Evolutionary conservation across 2,329 filamentous ascomycete genomes (phyloP), one percentile per base, ranked within the genome.

Genomic region (Aspergillus udagawae): DNA sequence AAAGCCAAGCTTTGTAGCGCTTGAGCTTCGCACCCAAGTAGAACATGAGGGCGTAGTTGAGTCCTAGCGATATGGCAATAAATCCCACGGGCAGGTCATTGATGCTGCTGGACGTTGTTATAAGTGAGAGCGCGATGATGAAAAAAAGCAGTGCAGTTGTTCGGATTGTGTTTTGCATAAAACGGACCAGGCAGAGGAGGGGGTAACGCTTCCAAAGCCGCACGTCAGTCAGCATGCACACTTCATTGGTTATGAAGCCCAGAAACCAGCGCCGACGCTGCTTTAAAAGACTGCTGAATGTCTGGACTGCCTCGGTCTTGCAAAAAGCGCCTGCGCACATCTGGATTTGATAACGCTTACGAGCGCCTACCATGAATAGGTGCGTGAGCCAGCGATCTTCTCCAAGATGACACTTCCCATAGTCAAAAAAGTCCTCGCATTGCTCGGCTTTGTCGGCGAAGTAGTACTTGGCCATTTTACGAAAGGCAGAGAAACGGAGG

Each of bases 301-400:
- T 92, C 75, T 96, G 92, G 20, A 97, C 93, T 25, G 94, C 93
- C 74, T 97, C 93, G 0, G 94, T 97, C 77, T 97, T 97, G 83
- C 94, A 97, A 73, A 97, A 97, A 7, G 93, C 94, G 54, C 91
- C 93, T 0, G 92, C 96, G 74, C 94, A 97, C 87, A 97, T 93
- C 75, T 96, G 91, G 60, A 97, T 97, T 75, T 97, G 94, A 73
- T 96, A 95, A 44, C 90, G 84, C 73, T 95, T 86, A 77, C 92
- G 91, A 48, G 93, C 92, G 25, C 92, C 92, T 68, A 97, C 94
- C 94, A 99, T 99, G 81, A 99, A 97, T 57, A 99, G 82, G 79
- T 99, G 94, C 1, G 93, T 99, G 56, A 97, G 83, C 92, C 93
- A 97, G 61, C 93, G 84, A 75, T 99, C 94, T 75, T 97, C 94